These are phyloP conservation scores for Phytopythium kandeliae DNA, from an alignment of 352 stramenopile species.

Conservation along the genomic window DNA sequence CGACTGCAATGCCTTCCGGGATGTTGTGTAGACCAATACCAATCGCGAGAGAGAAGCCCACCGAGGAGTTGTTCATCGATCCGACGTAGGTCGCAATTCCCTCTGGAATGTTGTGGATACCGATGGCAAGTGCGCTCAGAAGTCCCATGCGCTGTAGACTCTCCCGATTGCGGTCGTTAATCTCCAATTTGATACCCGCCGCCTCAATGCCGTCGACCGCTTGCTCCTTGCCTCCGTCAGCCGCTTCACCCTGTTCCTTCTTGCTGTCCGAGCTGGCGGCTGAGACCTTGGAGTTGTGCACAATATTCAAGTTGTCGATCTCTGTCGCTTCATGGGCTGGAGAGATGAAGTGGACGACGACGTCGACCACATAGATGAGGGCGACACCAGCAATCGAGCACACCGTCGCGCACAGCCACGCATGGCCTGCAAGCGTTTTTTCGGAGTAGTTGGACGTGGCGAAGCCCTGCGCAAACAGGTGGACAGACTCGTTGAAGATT, in stretches of 20 bases:
- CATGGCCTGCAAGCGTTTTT: constrained; percentile 18
- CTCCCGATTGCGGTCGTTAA: constrained; percentile 34
- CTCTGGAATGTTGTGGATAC: constrained; percentile 96
- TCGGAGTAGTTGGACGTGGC: constrained; percentile 9
- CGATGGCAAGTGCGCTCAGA: constrained; percentile 91
- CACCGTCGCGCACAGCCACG: constrained; percentile 73
- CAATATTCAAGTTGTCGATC: too few species aligned
- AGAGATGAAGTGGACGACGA: constrained; percentile 36
- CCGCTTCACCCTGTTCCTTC: too few species aligned
- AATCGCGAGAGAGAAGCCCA: constrained; percentile 88
- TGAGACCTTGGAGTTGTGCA: too few species aligned
- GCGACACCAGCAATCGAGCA: constrained; percentile 86
- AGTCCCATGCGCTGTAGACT: constrained; percentile 86
- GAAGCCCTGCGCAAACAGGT: constrained; percentile 35
- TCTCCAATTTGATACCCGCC: constrained; percentile 30
- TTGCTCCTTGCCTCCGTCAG: constrained; percentile 24
- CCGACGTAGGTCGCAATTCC: constrained; percentile 94
- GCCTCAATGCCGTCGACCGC: constrained; percentile 48
- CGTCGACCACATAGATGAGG: constrained; percentile 45
- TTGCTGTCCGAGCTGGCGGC: constrained; percentile 26
- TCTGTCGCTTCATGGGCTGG: constrained; percentile 23
- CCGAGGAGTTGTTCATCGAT: constrained; percentile 79
- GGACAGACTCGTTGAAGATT: constrained; percentile 40
- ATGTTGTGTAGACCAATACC: constrained; percentile 97
- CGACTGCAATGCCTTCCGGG: constrained; percentile 93